Conservation (phyloP, 129 eudicot species). For the Oenanthe sinensis region DNA sequence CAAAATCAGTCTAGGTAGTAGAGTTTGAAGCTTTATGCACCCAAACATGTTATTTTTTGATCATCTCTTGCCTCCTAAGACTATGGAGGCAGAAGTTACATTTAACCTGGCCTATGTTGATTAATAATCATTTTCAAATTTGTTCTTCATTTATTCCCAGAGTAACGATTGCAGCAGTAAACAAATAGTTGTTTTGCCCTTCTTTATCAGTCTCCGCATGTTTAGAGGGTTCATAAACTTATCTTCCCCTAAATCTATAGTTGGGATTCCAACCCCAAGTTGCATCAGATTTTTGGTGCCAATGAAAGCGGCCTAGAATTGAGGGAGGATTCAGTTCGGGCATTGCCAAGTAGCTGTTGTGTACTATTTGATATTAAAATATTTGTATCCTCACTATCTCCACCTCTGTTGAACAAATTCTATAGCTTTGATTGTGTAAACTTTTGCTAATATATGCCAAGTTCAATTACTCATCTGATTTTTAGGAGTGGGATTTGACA, state of each 20-base stretch:
- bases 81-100: neutral
- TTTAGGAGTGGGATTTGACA: slow-evolving; percentile 22
- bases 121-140: neutral
- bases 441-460: neutral
- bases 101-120: neutral
- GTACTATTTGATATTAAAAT: neutral
- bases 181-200: neutral
- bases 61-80: neutral
- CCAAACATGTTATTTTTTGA: neutral
- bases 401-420: neutral
- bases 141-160: neutral
- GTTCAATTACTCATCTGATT: neutral
- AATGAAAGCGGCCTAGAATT: slow-evolving; percentile 32
- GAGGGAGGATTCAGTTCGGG: slow-evolving; percentile 17
- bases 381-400: neutral
- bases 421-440: neutral
- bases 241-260: neutral
- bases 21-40: slow-evolving; percentile 1
- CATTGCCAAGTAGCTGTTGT: neutral
- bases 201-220: neutral
- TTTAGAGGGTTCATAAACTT: neutral
- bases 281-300: slow-evolving; percentile 25
- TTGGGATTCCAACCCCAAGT: too few species aligned
- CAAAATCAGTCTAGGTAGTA: slow-evolving; percentile 2
- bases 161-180: slow-evolving; percentile 9